phyloP scores from a whole-genome alignment of 1,284 basidiomycete species.

The Volvariella surrecta region DNA sequence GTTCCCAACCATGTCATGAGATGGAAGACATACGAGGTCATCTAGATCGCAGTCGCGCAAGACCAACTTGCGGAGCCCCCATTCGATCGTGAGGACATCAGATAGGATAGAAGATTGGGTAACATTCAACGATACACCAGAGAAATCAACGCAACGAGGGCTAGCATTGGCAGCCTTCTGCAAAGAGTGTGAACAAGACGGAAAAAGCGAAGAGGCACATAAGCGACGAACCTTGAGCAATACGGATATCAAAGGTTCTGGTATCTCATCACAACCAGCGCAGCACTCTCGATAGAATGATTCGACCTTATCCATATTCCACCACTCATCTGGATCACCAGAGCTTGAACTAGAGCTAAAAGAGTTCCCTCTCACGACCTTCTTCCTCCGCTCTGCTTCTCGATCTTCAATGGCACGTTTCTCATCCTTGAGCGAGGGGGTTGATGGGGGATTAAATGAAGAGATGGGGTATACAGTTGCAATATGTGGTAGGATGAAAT shows the following conservation, averaged over 20 bases:
- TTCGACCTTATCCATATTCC: slow-evolving; percentile 75
- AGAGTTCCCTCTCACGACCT: slow-evolving; percentile 51
- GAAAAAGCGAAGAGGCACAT: slow-evolving; percentile 11
- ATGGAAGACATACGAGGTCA: slow-evolving; percentile 50
- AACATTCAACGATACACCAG: slow-evolving; percentile 65
- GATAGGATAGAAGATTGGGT: slow-evolving; percentile 74
- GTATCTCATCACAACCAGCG: slow-evolving; percentile 63
- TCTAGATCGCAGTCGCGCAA: slow-evolving; percentile 77
- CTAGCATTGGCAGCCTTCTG: slow-evolving; percentile 44
- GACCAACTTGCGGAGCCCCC: slow-evolving; percentile 78
- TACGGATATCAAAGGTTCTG: slow-evolving; percentile 55
- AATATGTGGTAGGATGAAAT: slow-evolving; percentile 79
- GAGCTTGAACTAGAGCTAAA: slow-evolving; percentile 19
- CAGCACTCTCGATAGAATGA: slow-evolving; percentile 79
- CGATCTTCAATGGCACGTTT: slow-evolving; percentile 61
- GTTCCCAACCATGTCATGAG: slow-evolving; percentile 1
- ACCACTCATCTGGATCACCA: slow-evolving; percentile 50
- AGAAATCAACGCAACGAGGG: slow-evolving; percentile 70
- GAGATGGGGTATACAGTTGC: slow-evolving; percentile 84
- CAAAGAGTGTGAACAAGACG: slow-evolving; percentile 4
- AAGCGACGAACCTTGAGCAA: slow-evolving; percentile 57
- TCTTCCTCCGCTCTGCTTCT: slow-evolving; percentile 52
- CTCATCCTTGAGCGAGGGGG: slow-evolving; percentile 64
- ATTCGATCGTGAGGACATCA: slow-evolving; percentile 85
- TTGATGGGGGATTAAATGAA: slow-evolving; percentile 70